Evolutionary conservation across 73 alveolate genomes (phyloP), one percentile per base, ranked within the genome.

Genomic region (Durusdinium trenchii): DNA sequence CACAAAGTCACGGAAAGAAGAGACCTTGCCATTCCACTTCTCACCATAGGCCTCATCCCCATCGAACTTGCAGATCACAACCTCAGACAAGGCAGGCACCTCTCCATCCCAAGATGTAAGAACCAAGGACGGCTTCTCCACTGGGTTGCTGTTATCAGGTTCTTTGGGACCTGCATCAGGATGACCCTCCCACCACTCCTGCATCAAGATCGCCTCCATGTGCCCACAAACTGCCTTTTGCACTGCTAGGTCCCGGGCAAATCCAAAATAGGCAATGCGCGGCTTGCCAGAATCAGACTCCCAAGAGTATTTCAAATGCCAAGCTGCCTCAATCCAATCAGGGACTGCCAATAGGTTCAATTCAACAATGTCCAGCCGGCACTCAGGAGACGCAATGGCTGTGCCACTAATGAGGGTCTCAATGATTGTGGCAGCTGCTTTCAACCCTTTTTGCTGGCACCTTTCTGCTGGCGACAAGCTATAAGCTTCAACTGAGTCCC

Each of bases 401-500:
- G 85, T 75, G 1, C 85, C 85, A 38, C 36, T 16, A 50, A 75
- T 52, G 54, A 75, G 42, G 51, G 40, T 0, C 30, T 75, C 85
- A 40, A 75, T 40, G 85, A 75, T 75, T 52, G 36, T 75, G 54
- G 57, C 0, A 38, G 85, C 85, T 6, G 85, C 85, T 36, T 75
- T 75, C 57, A 75, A 50, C 32, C 85, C 85, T 38, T 75, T 75
- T 18, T 75, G 85, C 85, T 75, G 85, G 38, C 85, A 75, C 28
- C 85, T 50, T 52, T 75, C 85, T 75, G 85, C 85, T 38, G 85
- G 85, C 42, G 85, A 75, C 85, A 75, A 75, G 57, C 35, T 75
- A 52, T 75, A 75, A 16, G 85, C 85, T 40, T 75, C 85, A 40
- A 75, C 51, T 16, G 85, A 12, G 23, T 75, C 85, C 20, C 85